Conservation (phyloP, 2,329 filamentous ascomycete genomes). For the Talaromyces sp. region DNA sequence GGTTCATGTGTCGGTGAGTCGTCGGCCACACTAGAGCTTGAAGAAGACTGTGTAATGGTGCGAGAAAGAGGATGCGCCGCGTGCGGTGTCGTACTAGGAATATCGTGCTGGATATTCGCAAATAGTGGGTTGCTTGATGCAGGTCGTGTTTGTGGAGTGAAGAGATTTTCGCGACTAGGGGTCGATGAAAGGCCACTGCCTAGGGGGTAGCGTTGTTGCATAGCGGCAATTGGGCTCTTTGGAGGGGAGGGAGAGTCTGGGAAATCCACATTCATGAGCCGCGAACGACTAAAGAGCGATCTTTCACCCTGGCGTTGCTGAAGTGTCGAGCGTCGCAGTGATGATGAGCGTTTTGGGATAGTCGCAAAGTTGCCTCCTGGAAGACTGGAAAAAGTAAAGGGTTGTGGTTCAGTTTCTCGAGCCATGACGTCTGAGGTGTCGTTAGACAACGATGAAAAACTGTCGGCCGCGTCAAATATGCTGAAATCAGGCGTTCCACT, state of each 20-base stretch:
- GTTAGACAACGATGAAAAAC: constrained; percentile 21
- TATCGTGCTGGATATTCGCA: constrained; percentile 26
- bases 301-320: constrained; percentile 76
- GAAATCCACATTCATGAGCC: constrained; percentile 30
- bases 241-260: constrained; percentile 55
- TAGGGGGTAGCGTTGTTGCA: constrained; percentile 69
- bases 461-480: constrained; percentile 63
- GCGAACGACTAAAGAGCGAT: constrained; percentile 49
- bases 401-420: constrained; percentile 26
- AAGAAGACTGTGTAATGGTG: constrained; percentile 82
- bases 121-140: constrained; percentile 48
- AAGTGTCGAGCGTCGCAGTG: constrained; percentile 78
- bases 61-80: constrained; percentile 76
- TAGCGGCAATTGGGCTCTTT: constrained; percentile 54
- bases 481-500: constrained; percentile 61
- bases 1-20: constrained; percentile 66
- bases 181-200: constrained; percentile 70
- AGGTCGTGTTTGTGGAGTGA: constrained; percentile 53
- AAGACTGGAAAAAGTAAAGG: constrained; percentile 36
- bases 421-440: constrained; percentile 27
- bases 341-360: constrained; percentile 67
- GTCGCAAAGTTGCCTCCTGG: constrained; percentile 48
- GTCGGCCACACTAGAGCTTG: constrained; percentile 70
- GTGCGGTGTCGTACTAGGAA: constrained; percentile 42
- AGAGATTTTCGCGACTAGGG: constrained; percentile 61